Evolutionary conservation across 2,329 filamentous ascomycete species (phyloP), one percentile per base, ranked within the genome.

Genomic region (Gliomastix tumulicola): DNA sequence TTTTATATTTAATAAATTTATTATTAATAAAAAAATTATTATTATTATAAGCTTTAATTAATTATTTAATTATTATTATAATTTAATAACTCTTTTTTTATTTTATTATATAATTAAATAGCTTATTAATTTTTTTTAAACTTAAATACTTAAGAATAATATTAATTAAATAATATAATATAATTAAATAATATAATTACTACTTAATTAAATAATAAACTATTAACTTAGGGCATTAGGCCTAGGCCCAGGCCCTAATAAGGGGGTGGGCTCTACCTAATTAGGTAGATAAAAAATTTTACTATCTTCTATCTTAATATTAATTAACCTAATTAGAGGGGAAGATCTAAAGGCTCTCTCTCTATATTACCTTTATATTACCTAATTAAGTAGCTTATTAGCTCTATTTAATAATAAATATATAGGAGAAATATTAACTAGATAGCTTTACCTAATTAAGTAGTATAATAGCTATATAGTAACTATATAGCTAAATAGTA

Each of bases 131-230:
- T 28, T 13, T 13, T 13, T 28, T 28, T 13, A 8, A 28, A 28
- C 8, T 15, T 28, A 13, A 13, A 28, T 13, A 12, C n/a, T n/a
- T n/a, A n/a, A n/a, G n/a, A n/a, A n/a, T 28, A 28, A 8, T 12
- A 3, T 13, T 6, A n/a, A 2, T 20, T 17, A 23, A 13, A 13
- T 13, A 8, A 28, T 13, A 3, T 9, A 2, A 13, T 28, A 2
- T 28, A 10, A 9, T 13, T 28, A 28, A 28, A 3, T 2, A 13
- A 28, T 10, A 13, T 28, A 6, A 13, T 28, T 28, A 28, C 15
- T 13, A 28, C 8, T 28, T 9, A 6, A 6, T 6, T 6, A 15
- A 45, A 23, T 15, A 45, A 6, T 17, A 41, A 22, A n/a, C n/a
- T n/a, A n/a, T n/a, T n/a, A n/a, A n/a, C n/a, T n/a, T n/a, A n/a